Evolutionary conservation across 148 eudicot genomes (phyloP).

Genomic region (Heliosperma pusillum): DNA sequence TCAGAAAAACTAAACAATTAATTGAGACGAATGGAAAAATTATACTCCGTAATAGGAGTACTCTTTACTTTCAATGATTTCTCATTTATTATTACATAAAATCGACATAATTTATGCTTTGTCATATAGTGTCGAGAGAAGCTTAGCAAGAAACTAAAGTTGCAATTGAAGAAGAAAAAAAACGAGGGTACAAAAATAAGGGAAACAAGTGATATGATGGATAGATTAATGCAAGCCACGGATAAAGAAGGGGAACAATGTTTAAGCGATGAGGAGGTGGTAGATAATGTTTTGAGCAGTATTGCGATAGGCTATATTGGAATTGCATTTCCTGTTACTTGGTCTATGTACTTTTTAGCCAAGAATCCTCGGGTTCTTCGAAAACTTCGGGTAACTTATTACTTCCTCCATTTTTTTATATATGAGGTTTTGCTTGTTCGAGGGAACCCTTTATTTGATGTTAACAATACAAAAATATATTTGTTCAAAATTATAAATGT

Average conservation of each 20-base stretch:
- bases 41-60: too few species aligned
- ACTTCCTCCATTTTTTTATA: too few species aligned
- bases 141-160: conserved; percentile 4
- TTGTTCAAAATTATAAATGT: too few species aligned
- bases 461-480: too few species aligned
- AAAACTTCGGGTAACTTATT: conserved; percentile 44
- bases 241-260: background rate
- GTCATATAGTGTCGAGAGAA: conserved; percentile 19
- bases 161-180: conserved; percentile 7
- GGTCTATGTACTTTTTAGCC: conserved; percentile 48
- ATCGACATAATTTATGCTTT: background rate
- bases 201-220: conserved; percentile 10
- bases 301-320: conserved; percentile 35
- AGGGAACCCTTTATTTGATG: too few species aligned
- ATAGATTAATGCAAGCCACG: conserved; percentile 16
- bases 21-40: too few species aligned
- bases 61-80: too few species aligned
- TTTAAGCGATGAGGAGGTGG: conserved; percentile 13
- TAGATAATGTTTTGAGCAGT: conserved; percentile 20
- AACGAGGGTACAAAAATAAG: background rate
- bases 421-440: too few species aligned
- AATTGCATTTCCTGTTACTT: conserved; percentile 30
- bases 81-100: too few species aligned
- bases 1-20: too few species aligned
- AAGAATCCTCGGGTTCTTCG: conserved; percentile 42